These are phyloP conservation scores for Trypanosoma vivax DNA, from an alignment of 208 protist genomes.

Conservation along the genomic window DNA sequence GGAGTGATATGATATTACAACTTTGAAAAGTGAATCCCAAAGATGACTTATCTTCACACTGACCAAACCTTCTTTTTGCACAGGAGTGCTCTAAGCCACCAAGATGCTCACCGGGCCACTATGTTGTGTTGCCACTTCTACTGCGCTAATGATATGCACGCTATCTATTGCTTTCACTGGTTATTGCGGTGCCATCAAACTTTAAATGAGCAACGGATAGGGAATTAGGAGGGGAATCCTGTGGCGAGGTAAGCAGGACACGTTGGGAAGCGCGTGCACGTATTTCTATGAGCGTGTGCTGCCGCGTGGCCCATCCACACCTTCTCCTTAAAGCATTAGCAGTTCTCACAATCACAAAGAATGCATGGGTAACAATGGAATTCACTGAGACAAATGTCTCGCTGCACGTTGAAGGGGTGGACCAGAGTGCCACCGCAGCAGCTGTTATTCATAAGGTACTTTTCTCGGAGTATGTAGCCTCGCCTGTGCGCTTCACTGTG, in stretches of 20 bases:
- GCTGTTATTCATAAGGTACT: constrained; percentile 55
- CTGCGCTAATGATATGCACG: no score
- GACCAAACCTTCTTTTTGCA: no score
- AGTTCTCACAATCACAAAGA: constrained; percentile 34
- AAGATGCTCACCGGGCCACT: no score
- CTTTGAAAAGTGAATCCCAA: no score
- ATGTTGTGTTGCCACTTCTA: no score
- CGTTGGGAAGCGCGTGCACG: background rate
- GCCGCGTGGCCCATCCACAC: constrained; percentile 34
- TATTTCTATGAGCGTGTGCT: constrained; percentile 9
- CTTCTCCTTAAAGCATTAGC: constrained; percentile 59
- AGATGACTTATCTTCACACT: no score
- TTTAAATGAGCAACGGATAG: background rate
- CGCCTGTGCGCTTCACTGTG: constrained; percentile 40
- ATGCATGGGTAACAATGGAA: constrained; percentile 58
- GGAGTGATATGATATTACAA: no score
- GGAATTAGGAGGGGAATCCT: no score
- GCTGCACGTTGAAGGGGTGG: constrained; percentile 60
- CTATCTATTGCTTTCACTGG: no score
- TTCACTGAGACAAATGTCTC: constrained; percentile 58
- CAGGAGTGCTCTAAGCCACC: no score
- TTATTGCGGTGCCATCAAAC: background rate
- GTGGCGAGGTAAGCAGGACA: no score
- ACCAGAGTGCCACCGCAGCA: constrained; percentile 70
- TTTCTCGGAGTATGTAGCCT: constrained; percentile 71